phyloP scores from a whole-genome alignment of 148 eudicot genomes.

The Rhododendron ovatum region DNA sequence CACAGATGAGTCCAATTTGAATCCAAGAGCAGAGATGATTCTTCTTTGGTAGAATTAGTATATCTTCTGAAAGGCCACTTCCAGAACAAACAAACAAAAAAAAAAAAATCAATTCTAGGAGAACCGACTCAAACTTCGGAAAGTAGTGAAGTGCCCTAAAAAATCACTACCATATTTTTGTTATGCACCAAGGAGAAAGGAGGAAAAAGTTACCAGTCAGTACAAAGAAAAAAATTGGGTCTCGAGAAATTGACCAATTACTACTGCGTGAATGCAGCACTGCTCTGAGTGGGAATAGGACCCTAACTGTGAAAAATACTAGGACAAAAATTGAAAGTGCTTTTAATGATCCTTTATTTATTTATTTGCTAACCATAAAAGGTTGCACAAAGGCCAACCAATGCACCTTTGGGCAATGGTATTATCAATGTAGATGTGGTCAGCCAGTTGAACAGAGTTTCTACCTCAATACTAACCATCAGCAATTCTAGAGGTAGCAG shows the following conservation, averaged over 20 bases:
- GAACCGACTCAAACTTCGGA: neutral
- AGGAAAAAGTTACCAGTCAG: neutral
- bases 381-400: neutral
- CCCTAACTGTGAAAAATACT: neutral
- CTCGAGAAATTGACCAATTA: neutral
- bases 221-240: neutral
- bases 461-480: neutral
- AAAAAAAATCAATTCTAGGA: neutral
- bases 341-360: neutral
- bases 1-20: no score
- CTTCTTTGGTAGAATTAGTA: neutral
- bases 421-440: neutral
- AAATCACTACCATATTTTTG: neutral
- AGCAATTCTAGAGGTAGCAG: neutral
- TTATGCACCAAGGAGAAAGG: neutral
- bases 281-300: neutral
- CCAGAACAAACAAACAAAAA: neutral
- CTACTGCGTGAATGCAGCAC: neutral
- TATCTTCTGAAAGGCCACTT: neutral
- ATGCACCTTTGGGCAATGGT: neutral
- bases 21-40: neutral
- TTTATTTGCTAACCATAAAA: neutral
- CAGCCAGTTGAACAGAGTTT: neutral
- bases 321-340: neutral
- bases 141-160: neutral